Evolutionary conservation across 371 early-diverging fungal species (phyloP), one percentile per base, ranked within the genome.

Genomic region (Batrachochytrium dendrobatidis): DNA sequence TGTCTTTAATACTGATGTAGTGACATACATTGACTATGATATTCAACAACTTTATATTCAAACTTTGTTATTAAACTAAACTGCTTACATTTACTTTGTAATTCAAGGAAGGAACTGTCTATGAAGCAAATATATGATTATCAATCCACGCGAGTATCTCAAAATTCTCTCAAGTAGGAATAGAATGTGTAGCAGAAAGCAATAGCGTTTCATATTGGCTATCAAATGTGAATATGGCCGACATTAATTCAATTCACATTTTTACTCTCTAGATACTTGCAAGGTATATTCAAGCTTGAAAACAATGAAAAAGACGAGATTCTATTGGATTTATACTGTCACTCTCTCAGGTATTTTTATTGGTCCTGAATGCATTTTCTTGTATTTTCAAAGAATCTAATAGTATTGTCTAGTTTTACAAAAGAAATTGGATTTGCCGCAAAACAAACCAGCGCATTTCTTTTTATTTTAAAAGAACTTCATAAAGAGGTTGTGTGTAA

Each of bases 281-380:
- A n/a, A 17, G 46, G 45, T 4, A 34, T 59, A 10, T 49, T 62
- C 25, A 60, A 65, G 6, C 18, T 56, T 15, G 48, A 35, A 18
- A 52, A 55, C 12, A 61, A 53, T 20, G 63, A 66, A 20, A 48
- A 64, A 28, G 61, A 34, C 28, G 62, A 56, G 12, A 77, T 80
- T n/a, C 30, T 80, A 10, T 56, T 70, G 18, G 81, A 80, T 54
- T 67, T 80, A 34, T 79, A 75, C 56, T 78, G 69, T 55, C 74
- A 74, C 61, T 61, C 61, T 6, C 56, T 80, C 31, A 52, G 62
- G 80, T 78, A 70, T 22, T 29, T 25, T 8, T 17, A 53, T 25
- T 1, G 18, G 15, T 12, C 43, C 25, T 34, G 28, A 10, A 26
- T 29, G 29, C 15, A 18, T 32, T 48, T 2, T 50, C 26, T 32